Conservation (phyloP, 2,329 filamentous ascomycete genomes). For the Trichoderma sp. region DNA sequence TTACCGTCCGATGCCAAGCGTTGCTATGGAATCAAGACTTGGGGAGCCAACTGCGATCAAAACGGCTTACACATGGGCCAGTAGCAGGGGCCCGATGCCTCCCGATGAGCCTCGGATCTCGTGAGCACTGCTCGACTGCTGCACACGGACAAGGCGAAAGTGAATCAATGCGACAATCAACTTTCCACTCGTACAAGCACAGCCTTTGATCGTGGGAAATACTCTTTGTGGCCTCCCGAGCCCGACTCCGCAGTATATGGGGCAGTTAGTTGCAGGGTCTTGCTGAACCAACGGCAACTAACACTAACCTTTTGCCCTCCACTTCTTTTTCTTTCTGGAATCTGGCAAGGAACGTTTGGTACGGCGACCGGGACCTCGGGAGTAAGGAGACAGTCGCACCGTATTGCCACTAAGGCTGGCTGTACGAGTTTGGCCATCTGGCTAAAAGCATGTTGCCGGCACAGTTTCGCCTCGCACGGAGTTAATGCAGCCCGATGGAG, state of each 20-base stretch:
- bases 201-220: not conserved
- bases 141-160: not conserved
- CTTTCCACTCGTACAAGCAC: not conserved
- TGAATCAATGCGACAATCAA: not conserved
- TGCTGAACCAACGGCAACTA: constrained; percentile 15
- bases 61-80: not conserved
- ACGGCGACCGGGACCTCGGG: constrained; percentile 2
- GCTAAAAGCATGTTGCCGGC: not conserved
- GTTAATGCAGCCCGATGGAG: constrained; percentile 17
- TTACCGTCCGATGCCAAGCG: not conserved
- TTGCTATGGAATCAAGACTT: not conserved
- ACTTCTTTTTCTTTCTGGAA: constrained; percentile 16
- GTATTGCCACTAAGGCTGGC: not conserved
- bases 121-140: not conserved
- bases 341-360: constrained; percentile 10
- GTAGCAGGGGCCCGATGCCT: not conserved
- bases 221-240: not conserved
- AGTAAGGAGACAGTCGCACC: not conserved
- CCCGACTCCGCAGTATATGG: not conserved
- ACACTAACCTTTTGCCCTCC: not conserved
- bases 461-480: constrained; percentile 15
- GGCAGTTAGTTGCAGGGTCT: not conserved
- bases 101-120: not conserved
- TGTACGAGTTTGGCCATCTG: not conserved
- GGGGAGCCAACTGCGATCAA: not conserved